Evolutionary conservation across 2,329 filamentous ascomycete species (phyloP), one percentile per base, ranked within the genome.

Genomic region (Fusarium sp.): DNA sequence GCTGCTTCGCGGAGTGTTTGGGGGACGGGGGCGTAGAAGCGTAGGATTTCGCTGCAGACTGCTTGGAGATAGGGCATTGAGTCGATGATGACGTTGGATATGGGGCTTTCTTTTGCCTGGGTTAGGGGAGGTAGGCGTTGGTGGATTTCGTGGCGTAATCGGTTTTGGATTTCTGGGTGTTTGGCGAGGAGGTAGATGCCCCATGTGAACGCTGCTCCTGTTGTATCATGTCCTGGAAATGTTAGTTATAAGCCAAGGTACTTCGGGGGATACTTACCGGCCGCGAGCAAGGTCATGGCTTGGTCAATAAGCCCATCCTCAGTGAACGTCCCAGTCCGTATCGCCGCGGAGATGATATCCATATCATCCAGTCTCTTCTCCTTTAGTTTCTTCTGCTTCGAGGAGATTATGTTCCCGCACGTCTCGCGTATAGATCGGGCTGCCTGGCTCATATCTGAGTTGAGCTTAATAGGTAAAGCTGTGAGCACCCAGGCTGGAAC

Each of bases 231-330:
- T 20, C 91, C 91, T 0, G 20, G 3, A 4, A 44, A 3, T 33
- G 13, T 44, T 11, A 44, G 41, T 26, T 26, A 24, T 26, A 16
- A 16, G 16, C 6, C 18, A 0, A 26, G 2, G n/a, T 13, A 0
- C 11, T 26, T 5, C 8, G 26, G 16, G 3, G 16, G 6, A 9
- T 7, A 26, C 24, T 28, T 20, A 57, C 54, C 54, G 28, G 54
- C 54, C 0, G 92, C 92, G 9, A 97, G 88, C 83, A 97, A 95
- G 0, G 93, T 96, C 93, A 97, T 96, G 78, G 95, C 88, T 82
- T 97, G 94, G 79, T 96, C 92, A 38, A 94, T 89, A 13, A 97
- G 88, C 67, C 93, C 90, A 54, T 94, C 92, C 71, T 96, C 93
- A 13, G 84, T 88, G 81, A 97, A 96, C 12, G 86, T 89, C 45